Conservation (phyloP, 2,329 filamentous ascomycete species). For the Neofusicoccum sp. region DNA sequence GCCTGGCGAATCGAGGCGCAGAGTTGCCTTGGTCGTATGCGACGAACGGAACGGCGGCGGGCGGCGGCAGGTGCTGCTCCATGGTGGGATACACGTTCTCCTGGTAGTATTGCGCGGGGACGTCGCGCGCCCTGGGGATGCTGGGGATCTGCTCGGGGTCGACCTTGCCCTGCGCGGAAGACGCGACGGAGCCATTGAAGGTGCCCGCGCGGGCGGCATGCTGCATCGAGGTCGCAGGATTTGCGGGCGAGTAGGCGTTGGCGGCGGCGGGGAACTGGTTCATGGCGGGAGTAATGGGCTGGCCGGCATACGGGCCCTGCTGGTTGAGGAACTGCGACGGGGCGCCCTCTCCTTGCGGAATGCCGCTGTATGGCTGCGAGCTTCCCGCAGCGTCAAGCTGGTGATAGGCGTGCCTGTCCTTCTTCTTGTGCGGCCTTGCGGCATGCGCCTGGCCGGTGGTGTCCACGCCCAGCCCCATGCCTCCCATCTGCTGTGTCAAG, state of each 20-base stretch:
- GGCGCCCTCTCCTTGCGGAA: slow-evolving; percentile 57
- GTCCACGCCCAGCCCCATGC: slow-evolving; percentile 64
- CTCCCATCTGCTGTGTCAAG: slow-evolving; percentile 72
- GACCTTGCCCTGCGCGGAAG: slow-evolving; percentile 70
- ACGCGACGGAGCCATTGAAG: slow-evolving; percentile 41
- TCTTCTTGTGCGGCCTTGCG: slow-evolving; percentile 60
- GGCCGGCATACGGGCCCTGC: slow-evolving; percentile 40
- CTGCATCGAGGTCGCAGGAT: slow-evolving; percentile 35
- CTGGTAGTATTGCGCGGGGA: slow-evolving; percentile 78
- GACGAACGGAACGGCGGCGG: slow-evolving; percentile 83
- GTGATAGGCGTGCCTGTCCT: slow-evolving; percentile 91
- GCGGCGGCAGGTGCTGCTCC: slow-evolving; percentile 87
- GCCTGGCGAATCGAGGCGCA: slow-evolving; percentile 86
- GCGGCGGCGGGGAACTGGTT: slow-evolving; percentile 63
- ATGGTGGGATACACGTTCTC: slow-evolving; percentile 91
- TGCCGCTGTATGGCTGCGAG: slow-evolving; percentile 68
- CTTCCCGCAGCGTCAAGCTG: slow-evolving; percentile 71
- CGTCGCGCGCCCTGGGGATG: slow-evolving; percentile 79
- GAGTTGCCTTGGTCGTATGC: slow-evolving; percentile 96
- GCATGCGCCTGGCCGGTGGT: slow-evolving; percentile 49
- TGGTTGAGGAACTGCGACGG: slow-evolving; percentile 60
- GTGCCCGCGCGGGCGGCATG: slow-evolving; percentile 33
- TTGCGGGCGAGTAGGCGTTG: slow-evolving; percentile 50
- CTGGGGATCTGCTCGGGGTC: slow-evolving; percentile 93
- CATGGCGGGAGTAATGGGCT: slow-evolving; percentile 45